A percentile compares a stretch with the other conserved stretches of the same genome.
Conservation (phyloP, 2,329 filamentous ascomycete genomes). For the Alternaria ethzedia region DNA sequence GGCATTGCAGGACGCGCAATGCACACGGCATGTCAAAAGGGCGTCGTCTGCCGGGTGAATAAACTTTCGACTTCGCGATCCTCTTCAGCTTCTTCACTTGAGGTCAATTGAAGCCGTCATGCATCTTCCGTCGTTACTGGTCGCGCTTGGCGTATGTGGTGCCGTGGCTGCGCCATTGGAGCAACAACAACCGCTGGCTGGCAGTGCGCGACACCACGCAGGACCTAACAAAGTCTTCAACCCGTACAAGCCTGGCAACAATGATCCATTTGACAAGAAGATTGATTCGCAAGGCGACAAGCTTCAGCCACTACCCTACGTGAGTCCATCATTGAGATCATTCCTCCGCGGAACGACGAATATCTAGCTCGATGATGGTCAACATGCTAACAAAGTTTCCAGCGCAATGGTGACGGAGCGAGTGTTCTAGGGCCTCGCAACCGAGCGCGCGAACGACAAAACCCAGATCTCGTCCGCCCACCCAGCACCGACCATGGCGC, state of each 20-base stretch:
- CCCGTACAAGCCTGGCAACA: conserved; percentile 66
- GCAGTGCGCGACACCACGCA: conserved; percentile 33
- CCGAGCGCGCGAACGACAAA: conserved; percentile 69
- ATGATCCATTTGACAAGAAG: conserved; percentile 67
- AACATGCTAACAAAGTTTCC: conserved; percentile 15
- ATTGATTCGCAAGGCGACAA: conserved; percentile 66
- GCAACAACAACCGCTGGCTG: conserved; percentile 48
- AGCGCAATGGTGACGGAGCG: conserved; percentile 63
- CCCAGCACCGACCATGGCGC: conserved; percentile 76
- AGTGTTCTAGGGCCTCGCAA: conserved; percentile 75
- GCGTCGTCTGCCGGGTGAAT: conserved; percentile 1
- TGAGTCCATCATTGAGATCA: conserved; percentile 28
- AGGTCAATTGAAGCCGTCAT: conserved; percentile 30
- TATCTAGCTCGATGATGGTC: background rate
- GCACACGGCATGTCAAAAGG: conserved; percentile 19
- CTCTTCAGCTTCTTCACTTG: conserved; percentile 12
- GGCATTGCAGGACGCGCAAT: conserved; percentile 15
- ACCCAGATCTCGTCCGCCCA: conserved; percentile 73
- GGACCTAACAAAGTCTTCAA: conserved; percentile 33
- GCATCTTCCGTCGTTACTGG: conserved; percentile 38
- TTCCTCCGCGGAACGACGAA: background rate
- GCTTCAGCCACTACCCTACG: conserved; percentile 67
- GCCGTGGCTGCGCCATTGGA: conserved; percentile 40
- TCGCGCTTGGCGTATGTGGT: conserved; percentile 38
- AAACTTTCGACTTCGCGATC: background rate